Evolutionary conservation across 306 rosid species (phyloP).

Genomic region (Castanea mollissima): DNA sequence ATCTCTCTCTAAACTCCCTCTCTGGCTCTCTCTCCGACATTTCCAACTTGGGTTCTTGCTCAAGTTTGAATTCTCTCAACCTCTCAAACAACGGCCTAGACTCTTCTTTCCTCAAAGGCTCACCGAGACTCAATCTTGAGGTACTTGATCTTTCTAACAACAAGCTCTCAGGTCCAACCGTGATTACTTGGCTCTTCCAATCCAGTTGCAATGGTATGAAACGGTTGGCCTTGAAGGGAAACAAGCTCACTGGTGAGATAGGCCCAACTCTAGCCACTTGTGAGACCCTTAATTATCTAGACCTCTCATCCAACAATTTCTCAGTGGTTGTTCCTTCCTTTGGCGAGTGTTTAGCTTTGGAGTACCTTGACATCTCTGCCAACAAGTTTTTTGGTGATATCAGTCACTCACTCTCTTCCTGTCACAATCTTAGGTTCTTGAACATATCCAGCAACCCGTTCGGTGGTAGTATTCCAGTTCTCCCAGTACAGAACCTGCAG

Average conservation of each 20-base stretch:
- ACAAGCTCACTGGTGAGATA: slow-evolving; percentile 57
- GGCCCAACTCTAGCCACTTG: slow-evolving; percentile 35
- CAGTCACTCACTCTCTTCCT: slow-evolving; percentile 33
- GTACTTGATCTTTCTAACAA: slow-evolving; percentile 71
- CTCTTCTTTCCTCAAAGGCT: slow-evolving; percentile 20
- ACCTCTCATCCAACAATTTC: slow-evolving; percentile 74
- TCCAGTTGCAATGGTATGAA: slow-evolving; percentile 33
- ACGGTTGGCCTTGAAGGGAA: slow-evolving; percentile 48
- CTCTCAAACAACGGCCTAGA: slow-evolving; percentile 56
- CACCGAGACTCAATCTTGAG: slow-evolving; percentile 27
- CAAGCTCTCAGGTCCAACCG: slow-evolving; percentile 42
- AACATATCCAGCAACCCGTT: slow-evolving; percentile 67
- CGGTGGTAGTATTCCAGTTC: slow-evolving; percentile 49
- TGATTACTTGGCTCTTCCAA: slow-evolving; percentile 56
- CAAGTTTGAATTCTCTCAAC: slow-evolving; percentile 54
- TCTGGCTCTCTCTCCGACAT: slow-evolving; percentile 48
- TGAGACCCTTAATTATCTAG: slow-evolving; percentile 38
- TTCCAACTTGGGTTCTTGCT: slow-evolving; percentile 43
- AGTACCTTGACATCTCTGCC: slow-evolving; percentile 67
- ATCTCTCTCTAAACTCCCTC: slow-evolving; percentile 67
- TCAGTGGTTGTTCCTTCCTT: slow-evolving; percentile 49
- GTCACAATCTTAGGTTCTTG: slow-evolving; percentile 44
- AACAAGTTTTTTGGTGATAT: slow-evolving; percentile 71
- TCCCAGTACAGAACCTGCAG: slow-evolving; percentile 48
- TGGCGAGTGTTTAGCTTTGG: slow-evolving; percentile 55